Percentiles rank a stretch among this genome's conserved stretches.
phyloP scores from a whole-genome alignment of 1,284 basidiomycete genomes.

The Ustilago tritici region DNA sequence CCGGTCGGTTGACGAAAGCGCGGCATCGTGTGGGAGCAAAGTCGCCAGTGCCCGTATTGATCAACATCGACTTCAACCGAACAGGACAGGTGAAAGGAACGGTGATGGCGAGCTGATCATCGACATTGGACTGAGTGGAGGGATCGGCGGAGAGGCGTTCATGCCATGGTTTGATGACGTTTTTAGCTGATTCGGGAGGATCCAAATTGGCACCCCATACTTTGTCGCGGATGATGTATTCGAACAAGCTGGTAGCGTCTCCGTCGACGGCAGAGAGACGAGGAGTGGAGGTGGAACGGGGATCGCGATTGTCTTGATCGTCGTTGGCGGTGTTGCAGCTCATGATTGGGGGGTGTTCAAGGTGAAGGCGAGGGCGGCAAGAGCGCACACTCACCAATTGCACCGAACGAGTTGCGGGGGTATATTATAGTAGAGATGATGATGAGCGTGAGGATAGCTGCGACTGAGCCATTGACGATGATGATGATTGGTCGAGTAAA shows the following conservation, averaged over 20 bases:
- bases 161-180: conserved; percentile 67
- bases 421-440: background rate
- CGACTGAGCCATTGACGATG: conserved; percentile 3
- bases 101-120: conserved; percentile 67
- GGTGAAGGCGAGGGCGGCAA: background rate
- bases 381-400: conserved; percentile 7
- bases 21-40: conserved; percentile 62
- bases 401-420: background rate
- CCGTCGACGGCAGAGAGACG: conserved; percentile 42
- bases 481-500: background rate
- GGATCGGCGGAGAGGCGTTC: conserved; percentile 45
- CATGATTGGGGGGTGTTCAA: conserved; percentile 21
- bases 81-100: conserved; percentile 66
- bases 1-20: conserved; percentile 63
- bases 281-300: conserved; percentile 19
- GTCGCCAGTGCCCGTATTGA: conserved; percentile 64
- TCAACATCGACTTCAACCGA: conserved; percentile 62
- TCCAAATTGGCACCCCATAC: conserved; percentile 65
- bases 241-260: conserved; percentile 58
- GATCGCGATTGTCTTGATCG: conserved; percentile 42
- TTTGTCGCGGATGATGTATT: conserved; percentile 60
- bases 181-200: conserved; percentile 61
- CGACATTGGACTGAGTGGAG: conserved; percentile 65
- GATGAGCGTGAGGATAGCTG: background rate
- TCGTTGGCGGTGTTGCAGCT: conserved; percentile 43